Percentiles rank a stretch among this genome's conserved stretches.
These are phyloP conservation scores for Tylopilus cervinicoccineus DNA, from an alignment of 768 basidiomycete genomes.

Conservation along the genomic window DNA sequence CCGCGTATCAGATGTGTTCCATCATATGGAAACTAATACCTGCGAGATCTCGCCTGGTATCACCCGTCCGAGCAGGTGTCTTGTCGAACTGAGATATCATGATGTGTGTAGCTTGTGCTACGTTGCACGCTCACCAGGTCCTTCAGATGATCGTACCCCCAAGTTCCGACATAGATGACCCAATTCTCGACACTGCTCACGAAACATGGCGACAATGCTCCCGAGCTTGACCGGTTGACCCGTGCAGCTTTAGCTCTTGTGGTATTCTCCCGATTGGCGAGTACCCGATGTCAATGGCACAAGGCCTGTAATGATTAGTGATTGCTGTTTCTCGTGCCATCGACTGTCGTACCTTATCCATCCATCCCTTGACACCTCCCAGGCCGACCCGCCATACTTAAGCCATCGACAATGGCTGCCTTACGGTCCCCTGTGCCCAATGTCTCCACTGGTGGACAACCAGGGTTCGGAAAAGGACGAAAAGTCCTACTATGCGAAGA, in stretches of 20 bases:
- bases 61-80: too few relatives aligned
- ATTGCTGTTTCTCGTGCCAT: neutral
- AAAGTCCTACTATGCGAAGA: constrained; percentile 20
- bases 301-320: neutral
- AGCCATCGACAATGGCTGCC: neutral
- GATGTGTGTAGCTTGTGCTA: too few relatives aligned
- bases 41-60: neutral
- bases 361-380: too few relatives aligned
- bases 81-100: too few relatives aligned
- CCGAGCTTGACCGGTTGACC: neutral
- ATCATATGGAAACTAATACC: neutral
- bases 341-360: too few relatives aligned
- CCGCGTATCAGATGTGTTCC: neutral
- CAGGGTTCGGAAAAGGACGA: constrained; percentile 5
- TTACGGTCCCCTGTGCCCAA: neutral
- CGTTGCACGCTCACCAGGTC: neutral
- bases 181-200: neutral
- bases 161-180: too few relatives aligned
- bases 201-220: neutral
- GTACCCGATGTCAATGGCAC: neutral
- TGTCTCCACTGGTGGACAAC: constrained; percentile 5
- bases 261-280: neutral
- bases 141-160: neutral
- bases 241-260: too few relatives aligned
- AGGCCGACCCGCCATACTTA: constrained; percentile 5